Percentiles rank a stretch among this genome's conserved stretches.
These are phyloP conservation scores for Dactylella cylindrospora DNA, from an alignment of 2,329 filamentous ascomycete genomes.

Conservation along the genomic window DNA sequence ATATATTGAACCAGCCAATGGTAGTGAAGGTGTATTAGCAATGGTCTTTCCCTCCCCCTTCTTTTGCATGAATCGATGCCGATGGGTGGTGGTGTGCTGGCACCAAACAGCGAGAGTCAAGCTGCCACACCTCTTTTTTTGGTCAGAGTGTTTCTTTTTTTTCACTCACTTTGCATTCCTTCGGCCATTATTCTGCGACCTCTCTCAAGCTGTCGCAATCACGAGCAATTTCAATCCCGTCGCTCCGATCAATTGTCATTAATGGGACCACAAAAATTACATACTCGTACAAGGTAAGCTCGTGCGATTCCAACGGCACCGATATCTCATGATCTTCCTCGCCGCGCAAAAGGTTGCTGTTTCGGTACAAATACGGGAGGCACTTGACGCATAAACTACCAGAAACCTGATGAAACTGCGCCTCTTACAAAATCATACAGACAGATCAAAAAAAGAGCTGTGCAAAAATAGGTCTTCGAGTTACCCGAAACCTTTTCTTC, in stretches of 20 bases:
- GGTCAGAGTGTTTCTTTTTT: slow-evolving; percentile 26
- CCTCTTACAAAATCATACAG: slow-evolving; percentile 11
- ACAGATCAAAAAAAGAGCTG: slow-evolving; percentile 7
- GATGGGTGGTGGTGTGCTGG: slow-evolving; percentile 27
- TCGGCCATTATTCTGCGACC: slow-evolving; percentile 7
- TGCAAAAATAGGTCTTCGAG: slow-evolving; percentile 19
- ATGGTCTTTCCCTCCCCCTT: slow-evolving; percentile 15
- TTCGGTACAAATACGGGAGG: slow-evolving; percentile 20
- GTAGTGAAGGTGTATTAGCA: slow-evolving; percentile 17
- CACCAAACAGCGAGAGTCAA: slow-evolving; percentile 23
- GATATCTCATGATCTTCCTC: slow-evolving; percentile 7
- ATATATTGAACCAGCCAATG: too few species aligned
- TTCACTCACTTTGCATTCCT: background rate
- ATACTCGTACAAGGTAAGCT: slow-evolving; percentile 21
- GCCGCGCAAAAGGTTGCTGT: slow-evolving; percentile 2
- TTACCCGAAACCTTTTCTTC: slow-evolving; percentile 27
- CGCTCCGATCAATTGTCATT: slow-evolving; percentile 40
- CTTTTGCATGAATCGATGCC: slow-evolving; percentile 17
- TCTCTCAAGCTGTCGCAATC: slow-evolving; percentile 1
- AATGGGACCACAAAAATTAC: slow-evolving; percentile 27
- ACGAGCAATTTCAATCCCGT: background rate
- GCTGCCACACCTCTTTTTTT: slow-evolving; percentile 13
- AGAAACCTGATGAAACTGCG: slow-evolving; percentile 2
- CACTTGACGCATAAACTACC: slow-evolving; percentile 16
- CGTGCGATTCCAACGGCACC: slow-evolving; percentile 40